Evolutionary conservation across 331 rosid species (phyloP), one percentile per base, ranked within the genome.

Genomic region (Phaseolus coccineus): DNA sequence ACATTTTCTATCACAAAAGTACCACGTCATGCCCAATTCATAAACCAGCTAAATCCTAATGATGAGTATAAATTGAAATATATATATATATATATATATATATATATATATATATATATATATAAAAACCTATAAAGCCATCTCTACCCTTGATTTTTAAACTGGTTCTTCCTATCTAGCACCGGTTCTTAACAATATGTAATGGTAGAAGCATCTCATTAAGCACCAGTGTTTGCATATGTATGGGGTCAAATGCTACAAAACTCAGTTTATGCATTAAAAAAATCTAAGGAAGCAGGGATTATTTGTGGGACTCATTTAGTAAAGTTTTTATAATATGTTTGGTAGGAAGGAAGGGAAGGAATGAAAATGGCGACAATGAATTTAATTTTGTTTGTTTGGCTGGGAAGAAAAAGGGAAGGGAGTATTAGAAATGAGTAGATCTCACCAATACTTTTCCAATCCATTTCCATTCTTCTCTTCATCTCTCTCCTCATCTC

Each of bases 1-100:
- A 16, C 50, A 58, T 68, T 47, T 75, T 58, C 51, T 50, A 51
- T 53, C 63, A 76, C 9, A 33, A 51, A 55, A 39, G n/a, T 61
- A 27, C 47, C 9, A 24, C n/a, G 47, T 6, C 56, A 8, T 28
- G 58, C 37, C 46, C 68, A 37, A 24, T 48, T 48, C 44, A 52
- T 39, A 55, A 67, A 66, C 46, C 52, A 66, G 2, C 11, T 40
- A 59, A 31, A 57, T 12, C 16, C 28, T 8, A 8, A 39, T 35
- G 35, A 31, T 42, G 39, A 40, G 30, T 10, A 24, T 56, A 55
- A 11, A 42, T 68, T 35, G 27, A 44, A 50, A 31, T n/a, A 28
- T 28, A 31, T 10, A 3, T 3, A 59, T 15, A 47, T 24, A 3
- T 2, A 3, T n/a, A 28, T 28, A 31, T 10, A 3, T 3, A 59